phyloP scores from a whole-genome alignment of 179 eudicot species.

The Sideroxylon spinosum region DNA sequence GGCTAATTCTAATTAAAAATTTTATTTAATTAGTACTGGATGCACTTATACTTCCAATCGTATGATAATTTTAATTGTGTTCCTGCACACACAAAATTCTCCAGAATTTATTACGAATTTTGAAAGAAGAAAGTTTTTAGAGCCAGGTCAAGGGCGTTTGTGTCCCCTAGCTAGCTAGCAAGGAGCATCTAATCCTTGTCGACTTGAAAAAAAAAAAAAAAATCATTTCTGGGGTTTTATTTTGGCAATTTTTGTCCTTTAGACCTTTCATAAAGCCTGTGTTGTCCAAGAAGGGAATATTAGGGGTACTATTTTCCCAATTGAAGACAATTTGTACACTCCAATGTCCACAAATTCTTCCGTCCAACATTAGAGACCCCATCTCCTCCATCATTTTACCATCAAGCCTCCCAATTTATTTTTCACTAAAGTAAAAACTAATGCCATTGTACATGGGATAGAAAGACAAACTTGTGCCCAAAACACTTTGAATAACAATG shows the following conservation, averaged over 20 bases:
- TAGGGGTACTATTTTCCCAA: slow-evolving; percentile 11
- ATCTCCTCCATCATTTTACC: neutral
- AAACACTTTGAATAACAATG: no score
- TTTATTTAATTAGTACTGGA: no score
- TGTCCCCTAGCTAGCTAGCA: neutral
- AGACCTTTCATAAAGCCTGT: slow-evolving; percentile 8
- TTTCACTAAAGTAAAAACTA: neutral
- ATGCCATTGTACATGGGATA: neutral
- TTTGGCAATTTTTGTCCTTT: slow-evolving; percentile 9
- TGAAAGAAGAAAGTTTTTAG: neutral
- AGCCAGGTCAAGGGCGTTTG: slow-evolving; percentile 14
- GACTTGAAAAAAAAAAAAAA: neutral
- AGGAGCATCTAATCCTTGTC: slow-evolving; percentile 11
- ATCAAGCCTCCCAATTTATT: neutral
- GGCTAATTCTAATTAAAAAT: neutral
- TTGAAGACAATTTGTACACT: slow-evolving; percentile 12
- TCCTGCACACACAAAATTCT: no score
- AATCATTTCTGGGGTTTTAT: slow-evolving; percentile 1
- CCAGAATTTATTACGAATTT: neutral
- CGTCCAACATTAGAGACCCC: neutral
- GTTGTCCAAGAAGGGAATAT: slow-evolving; percentile 18
- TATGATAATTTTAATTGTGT: no score
- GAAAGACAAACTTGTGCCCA: neutral
- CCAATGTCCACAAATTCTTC: slow-evolving; percentile 13
- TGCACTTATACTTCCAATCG: no score